Base-by-base conservation (phyloP, 768 basidiomycete species). In the Suillus spraguei region DNA sequence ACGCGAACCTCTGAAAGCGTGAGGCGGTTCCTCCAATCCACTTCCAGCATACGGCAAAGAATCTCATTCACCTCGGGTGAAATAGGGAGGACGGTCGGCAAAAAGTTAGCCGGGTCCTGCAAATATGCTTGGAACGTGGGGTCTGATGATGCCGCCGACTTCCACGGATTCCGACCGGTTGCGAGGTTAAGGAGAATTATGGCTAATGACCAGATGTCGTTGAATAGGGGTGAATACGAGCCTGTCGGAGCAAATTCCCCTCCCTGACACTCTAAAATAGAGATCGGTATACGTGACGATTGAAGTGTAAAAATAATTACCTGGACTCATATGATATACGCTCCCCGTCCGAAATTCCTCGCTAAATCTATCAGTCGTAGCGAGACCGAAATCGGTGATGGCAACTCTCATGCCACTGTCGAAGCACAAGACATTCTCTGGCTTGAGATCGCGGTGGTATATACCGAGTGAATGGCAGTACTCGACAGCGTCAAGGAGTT, bases 281-380 rank as follows among this genome's bases (percentile, higher is more conserved):
- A 70, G 74, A 68, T 66, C 35, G 66, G 66, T 56, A 33, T 59
- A 65, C 46, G 59, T 59, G 39, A 63, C 66, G 20, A 64, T 60
- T 49, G 60, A 61, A 63, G 66, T 33, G 20, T 33, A 52, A 59
- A 53, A 33, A 60, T 17, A 49, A 53, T 54, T 61, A 75, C 92
- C 94, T 77, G 96, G 96, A 71, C 94, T 95, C 91, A 99, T 96
- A 77, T 97, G 97, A 77, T 95, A 97, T n/a, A 95, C 87, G 69
- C 93, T 95, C n/a, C 96, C 96, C 41, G 95, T 97, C 59, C 93
- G 87, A 76, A 95, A 94, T 75, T 99, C 96, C 61, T 85, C 85
- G 70, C 93, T 95, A 61, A 85, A 80, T 71, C 85, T 86, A 66
- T 97, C 94, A 24, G 90, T 91, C 5, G 96, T 97, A 3, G 96